Conservation (phyloP, 208 protist genomes). For the Trypanosoma rangeli region DNA sequence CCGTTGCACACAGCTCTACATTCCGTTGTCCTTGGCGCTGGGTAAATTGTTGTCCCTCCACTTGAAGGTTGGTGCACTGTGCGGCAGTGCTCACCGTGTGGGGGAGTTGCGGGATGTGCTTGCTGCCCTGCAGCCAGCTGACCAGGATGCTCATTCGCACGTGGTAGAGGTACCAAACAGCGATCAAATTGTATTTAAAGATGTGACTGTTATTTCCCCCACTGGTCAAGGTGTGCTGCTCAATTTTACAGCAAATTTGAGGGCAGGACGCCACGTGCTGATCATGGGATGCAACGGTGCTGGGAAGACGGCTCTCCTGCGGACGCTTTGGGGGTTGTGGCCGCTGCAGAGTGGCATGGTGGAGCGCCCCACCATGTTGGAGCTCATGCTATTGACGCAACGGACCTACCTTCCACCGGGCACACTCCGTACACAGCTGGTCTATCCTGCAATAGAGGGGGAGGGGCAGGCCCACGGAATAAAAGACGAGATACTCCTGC, state of each 20-base stretch:
- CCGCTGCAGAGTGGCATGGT: conserved; percentile 59
- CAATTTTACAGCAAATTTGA: conserved; percentile 65
- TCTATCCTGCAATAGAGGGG: conserved; percentile 55
- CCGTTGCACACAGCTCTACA: conserved; percentile 71
- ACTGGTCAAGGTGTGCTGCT: conserved; percentile 39
- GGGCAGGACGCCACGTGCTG: conserved; percentile 53
- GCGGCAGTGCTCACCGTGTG: conserved; percentile 75
- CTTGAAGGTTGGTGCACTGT: conserved; percentile 73
- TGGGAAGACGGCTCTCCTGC: conserved; percentile 86
- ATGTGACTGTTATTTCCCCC: conserved; percentile 64
- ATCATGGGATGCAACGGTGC: conserved; percentile 91
- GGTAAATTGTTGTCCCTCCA: conserved; percentile 77
- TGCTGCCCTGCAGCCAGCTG: conserved; percentile 28
- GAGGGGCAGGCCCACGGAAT: conserved; percentile 29
- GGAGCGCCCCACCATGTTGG: conserved; percentile 30
- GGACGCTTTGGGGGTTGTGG: conserved; percentile 72
- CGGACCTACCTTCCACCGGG: conserved; percentile 80
- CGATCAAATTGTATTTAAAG: conserved; percentile 48
- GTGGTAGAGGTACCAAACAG: conserved; percentile 9
- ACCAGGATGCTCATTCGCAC: conserved; percentile 25
- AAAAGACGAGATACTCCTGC: conserved; percentile 53
- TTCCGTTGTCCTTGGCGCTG: conserved; percentile 67
- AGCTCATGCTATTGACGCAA: conserved; percentile 74
- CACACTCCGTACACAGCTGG: conserved; percentile 77
- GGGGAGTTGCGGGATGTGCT: conserved; percentile 80